A percentile compares a stretch with the other conserved stretches of the same genome.
phyloP scores from a whole-genome alignment of 2,329 filamentous ascomycete species.

The Sporothrix luriei region DNA sequence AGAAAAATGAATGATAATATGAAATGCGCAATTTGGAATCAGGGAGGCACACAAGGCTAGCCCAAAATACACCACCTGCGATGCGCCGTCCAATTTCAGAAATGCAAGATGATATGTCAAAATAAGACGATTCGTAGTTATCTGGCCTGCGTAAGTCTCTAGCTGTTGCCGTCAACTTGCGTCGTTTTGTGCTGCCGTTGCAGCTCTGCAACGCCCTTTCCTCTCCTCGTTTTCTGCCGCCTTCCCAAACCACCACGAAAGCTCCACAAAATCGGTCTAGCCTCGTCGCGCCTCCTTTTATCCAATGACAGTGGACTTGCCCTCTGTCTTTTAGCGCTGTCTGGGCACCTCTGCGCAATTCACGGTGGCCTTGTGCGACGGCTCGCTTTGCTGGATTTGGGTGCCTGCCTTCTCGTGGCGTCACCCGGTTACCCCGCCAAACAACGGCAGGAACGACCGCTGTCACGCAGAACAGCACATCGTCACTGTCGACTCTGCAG shows the following conservation, averaged over 20 bases:
- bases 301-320: neutral
- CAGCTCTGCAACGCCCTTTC: neutral
- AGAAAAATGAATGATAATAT: neutral
- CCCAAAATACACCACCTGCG: neutral
- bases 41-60: neutral
- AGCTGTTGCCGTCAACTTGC: neutral
- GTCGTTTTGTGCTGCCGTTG: neutral
- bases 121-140: too few species aligned
- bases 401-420: slow-evolving; percentile 25
- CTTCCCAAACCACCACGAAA: slow-evolving; percentile 14
- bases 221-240: slow-evolving; percentile 25
- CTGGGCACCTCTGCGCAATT: neutral
- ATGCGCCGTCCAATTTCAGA: neutral
- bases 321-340: neutral
- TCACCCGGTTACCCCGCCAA: slow-evolving; percentile 32
- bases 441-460: neutral
- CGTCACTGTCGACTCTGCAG: neutral
- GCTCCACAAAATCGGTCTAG: slow-evolving; percentile 24
- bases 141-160: neutral
- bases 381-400: neutral
- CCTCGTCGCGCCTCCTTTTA: slow-evolving; percentile 3
- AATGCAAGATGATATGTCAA: slow-evolving; percentile 9
- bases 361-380: slow-evolving; percentile 16
- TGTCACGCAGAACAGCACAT: slow-evolving; percentile 2
- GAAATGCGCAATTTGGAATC: slow-evolving; percentile 18